These are phyloP conservation scores for Bacidia gigantensis DNA, from an alignment of 495 filamentous ascomycete genomes.

Conservation along the genomic window DNA sequence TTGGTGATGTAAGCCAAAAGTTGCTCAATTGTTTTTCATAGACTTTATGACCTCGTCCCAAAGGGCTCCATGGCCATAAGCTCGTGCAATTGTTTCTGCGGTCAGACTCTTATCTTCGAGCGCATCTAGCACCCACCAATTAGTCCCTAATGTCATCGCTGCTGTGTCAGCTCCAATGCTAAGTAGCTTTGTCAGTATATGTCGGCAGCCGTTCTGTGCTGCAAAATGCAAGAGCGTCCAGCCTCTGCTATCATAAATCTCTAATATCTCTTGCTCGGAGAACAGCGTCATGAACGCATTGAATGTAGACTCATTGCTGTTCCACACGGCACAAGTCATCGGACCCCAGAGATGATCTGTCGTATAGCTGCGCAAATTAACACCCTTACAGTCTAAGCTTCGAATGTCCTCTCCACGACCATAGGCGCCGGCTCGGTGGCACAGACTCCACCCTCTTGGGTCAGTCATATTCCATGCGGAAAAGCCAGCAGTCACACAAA, in stretches of 20 bases:
- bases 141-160: constrained; percentile 1
- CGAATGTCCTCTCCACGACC: not conserved
- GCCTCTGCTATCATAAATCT: not conserved
- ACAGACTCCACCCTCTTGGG: not conserved
- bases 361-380: constrained; percentile 2
- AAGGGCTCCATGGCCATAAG: constrained; percentile 1
- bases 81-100: constrained; percentile 4
- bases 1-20: no score
- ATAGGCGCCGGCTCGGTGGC: constrained; percentile 3
- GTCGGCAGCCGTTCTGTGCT: not conserved
- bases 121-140: not conserved
- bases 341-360: constrained; percentile 6
- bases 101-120: not conserved
- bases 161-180: not conserved
- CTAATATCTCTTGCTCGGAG: not conserved
- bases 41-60: no score
- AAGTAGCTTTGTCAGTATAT: constrained; percentile 2
- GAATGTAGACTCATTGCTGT: constrained; percentile 7
- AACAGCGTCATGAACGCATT: not conserved
- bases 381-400: not conserved
- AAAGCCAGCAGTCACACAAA: constrained; percentile 2
- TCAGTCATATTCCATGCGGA: constrained; percentile 3
- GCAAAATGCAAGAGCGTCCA: constrained; percentile 6
- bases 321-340: constrained; percentile 8
- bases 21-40: no score